These are phyloP conservation scores for Phalaenopsis hybrid DNA, from an alignment of 116 monocot species.

Conservation along the genomic window DNA sequence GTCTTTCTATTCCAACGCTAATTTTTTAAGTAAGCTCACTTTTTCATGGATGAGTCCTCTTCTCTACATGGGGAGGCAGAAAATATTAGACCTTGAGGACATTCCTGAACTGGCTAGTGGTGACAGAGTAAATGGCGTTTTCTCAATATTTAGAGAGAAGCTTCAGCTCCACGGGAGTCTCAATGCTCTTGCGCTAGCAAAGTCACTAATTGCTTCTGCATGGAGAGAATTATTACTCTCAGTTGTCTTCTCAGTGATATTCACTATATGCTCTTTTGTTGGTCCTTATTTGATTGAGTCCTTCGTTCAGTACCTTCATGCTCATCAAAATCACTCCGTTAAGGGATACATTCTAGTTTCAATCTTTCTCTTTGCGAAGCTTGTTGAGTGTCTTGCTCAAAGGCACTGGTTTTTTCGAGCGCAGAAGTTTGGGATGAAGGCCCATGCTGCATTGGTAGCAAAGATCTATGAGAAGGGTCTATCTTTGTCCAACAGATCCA, in stretches of 20 bases:
- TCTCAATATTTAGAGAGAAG: slow-evolving; percentile 3
- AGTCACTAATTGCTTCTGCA: slow-evolving; percentile 22
- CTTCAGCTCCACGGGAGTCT: neutral
- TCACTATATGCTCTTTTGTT: slow-evolving; percentile 25
- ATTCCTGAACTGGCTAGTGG: slow-evolving; percentile 9
- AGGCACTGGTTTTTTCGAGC: slow-evolving; percentile 41
- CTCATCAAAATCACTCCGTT: neutral
- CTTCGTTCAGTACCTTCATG: slow-evolving; percentile 42
- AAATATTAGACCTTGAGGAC: slow-evolving; percentile 9
- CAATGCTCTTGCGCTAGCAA: slow-evolving; percentile 12
- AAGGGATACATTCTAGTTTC: slow-evolving; percentile 32
- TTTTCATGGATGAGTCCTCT: slow-evolving; percentile 20
- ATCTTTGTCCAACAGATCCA: slow-evolving; percentile 28
- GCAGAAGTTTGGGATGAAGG: slow-evolving; percentile 19
- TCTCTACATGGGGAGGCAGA: slow-evolving; percentile 7
- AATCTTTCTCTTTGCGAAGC: slow-evolving; percentile 28
- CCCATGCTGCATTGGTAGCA: slow-evolving; percentile 28
- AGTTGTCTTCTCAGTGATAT: slow-evolving; percentile 20
- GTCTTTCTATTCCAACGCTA: slow-evolving; percentile 11
- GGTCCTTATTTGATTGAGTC: slow-evolving; percentile 43
- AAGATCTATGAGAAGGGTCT: slow-evolving; percentile 44
- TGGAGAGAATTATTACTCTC: slow-evolving; percentile 20
- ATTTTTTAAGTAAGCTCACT: slow-evolving; percentile 1
- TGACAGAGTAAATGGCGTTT: slow-evolving; percentile 1
- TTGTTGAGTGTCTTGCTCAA: slow-evolving; percentile 23